Evolutionary conservation across 768 basidiomycete genomes (phyloP), one percentile per base, ranked within the genome.

Genomic region (Boletus sp.): DNA sequence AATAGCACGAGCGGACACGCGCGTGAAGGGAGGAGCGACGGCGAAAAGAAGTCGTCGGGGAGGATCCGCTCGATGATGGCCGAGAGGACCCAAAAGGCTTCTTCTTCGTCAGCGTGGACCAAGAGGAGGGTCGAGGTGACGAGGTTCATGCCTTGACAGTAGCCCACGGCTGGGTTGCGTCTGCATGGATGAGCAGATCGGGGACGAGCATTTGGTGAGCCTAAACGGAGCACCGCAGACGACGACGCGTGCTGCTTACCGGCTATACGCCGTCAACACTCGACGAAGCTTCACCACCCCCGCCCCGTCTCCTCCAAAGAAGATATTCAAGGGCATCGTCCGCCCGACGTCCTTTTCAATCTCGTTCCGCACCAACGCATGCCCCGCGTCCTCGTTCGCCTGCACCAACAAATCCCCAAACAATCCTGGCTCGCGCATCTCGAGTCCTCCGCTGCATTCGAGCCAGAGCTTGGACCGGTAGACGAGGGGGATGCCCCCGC

Each of bases 321-420:
- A 98, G 30, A 98, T 82, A 64, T 97, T 97, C 41, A 93, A 72
- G 1, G 95, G 94, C 88, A 96, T 88, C 63, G 94, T 90, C 78
- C 88, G 72, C 57, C 88, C 86, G 0, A 93, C 88, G 64, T 98
- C 96, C 73, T 98, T 98, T 75, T 98, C 97, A 54, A 99, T 98
- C 73, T 99, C 97, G 39, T 72, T 76, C 49, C 74, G 70, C 14
- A 87, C 85, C 30, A 78, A 69, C 38, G 73, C 81, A 27, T 73
- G 69, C 1, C 70, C 77, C 35, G 70, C 80, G 13, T 74, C 69
- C 3, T 68, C 76, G 29, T 77, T 71, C 10, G 66, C 71, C 57
- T 79, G 76, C 7, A 75, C 79, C n/a, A 97, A 75, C 53, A 98
- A 70, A 66, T 98, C 96, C 39, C 81, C 77, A 69, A 98, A 98